Conservation (phyloP, 306 rosid species). For the Luffa aegyptiaca region DNA sequence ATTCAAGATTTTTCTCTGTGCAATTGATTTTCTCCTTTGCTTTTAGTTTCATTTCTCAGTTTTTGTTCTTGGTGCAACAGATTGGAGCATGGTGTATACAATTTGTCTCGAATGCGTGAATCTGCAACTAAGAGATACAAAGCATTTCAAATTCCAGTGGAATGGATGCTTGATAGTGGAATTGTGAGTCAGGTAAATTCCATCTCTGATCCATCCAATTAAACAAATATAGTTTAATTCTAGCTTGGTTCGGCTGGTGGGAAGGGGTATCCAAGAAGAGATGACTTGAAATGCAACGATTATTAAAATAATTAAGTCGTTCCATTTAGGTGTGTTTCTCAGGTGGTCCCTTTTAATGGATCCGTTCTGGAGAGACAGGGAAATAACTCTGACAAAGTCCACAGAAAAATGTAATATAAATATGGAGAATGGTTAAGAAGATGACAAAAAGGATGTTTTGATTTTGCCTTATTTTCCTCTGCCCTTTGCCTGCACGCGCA, state of each 20-base stretch:
- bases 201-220: not conserved
- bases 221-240: not conserved
- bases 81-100: constrained; percentile 87
- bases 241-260: not conserved
- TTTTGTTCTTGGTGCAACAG: constrained; percentile 29
- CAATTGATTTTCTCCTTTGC: not conserved
- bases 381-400: constrained; percentile 16
- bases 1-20: not conserved
- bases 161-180: constrained; percentile 93
- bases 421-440: constrained; percentile 22
- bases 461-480: constrained; percentile 24
- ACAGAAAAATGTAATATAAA: constrained; percentile 2
- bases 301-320: constrained; percentile 4
- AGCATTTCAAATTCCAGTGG: constrained; percentile 68
- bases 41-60: not conserved
- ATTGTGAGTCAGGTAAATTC: constrained; percentile 65
- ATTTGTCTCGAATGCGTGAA: constrained; percentile 79
- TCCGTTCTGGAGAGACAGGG: constrained; percentile 13
- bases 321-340: constrained; percentile 5
- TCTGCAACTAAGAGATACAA: constrained; percentile 73
- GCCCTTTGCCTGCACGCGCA: constrained; percentile 34
- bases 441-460: constrained; percentile 36
- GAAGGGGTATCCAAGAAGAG: constrained; percentile 1
- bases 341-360: constrained; percentile 9
- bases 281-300: not conserved